Evolutionary conservation across 1,284 basidiomycete species (phyloP), one percentile per base, ranked within the genome.

Genomic region (Trametes hirsuta): DNA sequence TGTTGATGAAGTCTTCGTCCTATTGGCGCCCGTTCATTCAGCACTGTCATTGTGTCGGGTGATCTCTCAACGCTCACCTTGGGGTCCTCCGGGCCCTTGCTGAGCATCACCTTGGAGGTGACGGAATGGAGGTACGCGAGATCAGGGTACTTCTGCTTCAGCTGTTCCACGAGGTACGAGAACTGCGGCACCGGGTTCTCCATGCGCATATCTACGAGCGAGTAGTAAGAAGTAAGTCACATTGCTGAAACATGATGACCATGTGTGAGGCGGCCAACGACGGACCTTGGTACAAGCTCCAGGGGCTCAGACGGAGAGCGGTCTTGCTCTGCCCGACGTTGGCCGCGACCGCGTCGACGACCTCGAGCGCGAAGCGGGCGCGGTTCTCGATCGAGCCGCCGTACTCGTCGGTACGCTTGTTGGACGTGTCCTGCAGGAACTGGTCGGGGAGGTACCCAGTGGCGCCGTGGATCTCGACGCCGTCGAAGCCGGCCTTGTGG

Each of bases 321-420:
- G 30, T 30, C 30, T 30, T 30, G 30, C 8, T 30, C 30, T 30
- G 30, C 30, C 30, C 30, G 30, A 30, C 30, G 11, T 75, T 68
- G 6, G 69, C 72, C 0, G 30, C 30, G 1, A 80, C 65, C 2
- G 79, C 78, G 22, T 81, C 76, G 2, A 83, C 71, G 12, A 84
- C 75, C 64, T 76, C 75, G 61, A 83, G 72, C 4, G 74, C 63
- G 55, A 86, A 85, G 12, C 79, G 71, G 2, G 73, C 64, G 34
- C 84, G 75, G 66, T 84, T 84, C 69, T 83, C 80, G 24, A 83
- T 56, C 4, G 75, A 74, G 4, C 84, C 84, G 15, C 85, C 84
- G 68, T 84, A 87, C 36, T 77, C 72, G 70, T 87, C 85, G 11
- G 79, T 82, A 36, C 84, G 79, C 37, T 79, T 72, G 73, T 86